Conservation (phyloP, 78 protist genomes). For the Dictyostelium purpureum region DNA sequence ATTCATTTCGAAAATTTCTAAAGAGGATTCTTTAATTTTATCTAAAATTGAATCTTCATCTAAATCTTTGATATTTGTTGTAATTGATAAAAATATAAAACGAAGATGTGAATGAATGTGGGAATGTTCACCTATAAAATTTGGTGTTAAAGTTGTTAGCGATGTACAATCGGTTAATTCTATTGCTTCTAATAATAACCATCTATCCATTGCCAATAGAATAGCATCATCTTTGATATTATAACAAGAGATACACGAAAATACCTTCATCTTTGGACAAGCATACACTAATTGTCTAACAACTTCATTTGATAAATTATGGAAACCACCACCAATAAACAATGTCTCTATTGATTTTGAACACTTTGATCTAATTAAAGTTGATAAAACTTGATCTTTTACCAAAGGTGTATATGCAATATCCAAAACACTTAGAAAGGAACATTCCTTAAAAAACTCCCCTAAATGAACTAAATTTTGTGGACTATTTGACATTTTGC, state of each 20-base stretch:
- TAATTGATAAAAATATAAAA: conserved; percentile 37
- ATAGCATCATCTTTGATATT: conserved; percentile 19
- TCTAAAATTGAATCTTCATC: not conserved
- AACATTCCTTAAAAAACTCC: conserved; percentile 26
- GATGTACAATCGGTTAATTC: conserved; percentile 65
- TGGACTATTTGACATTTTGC: not conserved
- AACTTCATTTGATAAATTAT: not conserved
- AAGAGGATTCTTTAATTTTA: conserved; percentile 20
- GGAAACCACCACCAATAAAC: conserved; percentile 78
- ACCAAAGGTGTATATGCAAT: conserved; percentile 34
- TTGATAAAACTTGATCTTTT: not conserved
- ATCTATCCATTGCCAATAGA: not conserved
- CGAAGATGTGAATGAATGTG: conserved; percentile 65
- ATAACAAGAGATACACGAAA: conserved; percentile 35
- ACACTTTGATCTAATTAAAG: not conserved
- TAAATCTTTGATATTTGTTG: not conserved
- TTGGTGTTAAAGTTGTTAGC: conserved; percentile 3
- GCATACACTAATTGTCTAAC: not conserved
- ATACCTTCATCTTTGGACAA: conserved; percentile 25
- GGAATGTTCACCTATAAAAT: not conserved
- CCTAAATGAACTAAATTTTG: not conserved
- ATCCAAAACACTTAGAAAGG: not conserved
- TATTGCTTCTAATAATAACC: conserved; percentile 48
- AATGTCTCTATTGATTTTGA: conserved; percentile 11
- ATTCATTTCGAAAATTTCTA: conserved; percentile 42